Base-by-base conservation (phyloP, 352 stramenopile genomes). In the Blastocystis sp. region DNA sequence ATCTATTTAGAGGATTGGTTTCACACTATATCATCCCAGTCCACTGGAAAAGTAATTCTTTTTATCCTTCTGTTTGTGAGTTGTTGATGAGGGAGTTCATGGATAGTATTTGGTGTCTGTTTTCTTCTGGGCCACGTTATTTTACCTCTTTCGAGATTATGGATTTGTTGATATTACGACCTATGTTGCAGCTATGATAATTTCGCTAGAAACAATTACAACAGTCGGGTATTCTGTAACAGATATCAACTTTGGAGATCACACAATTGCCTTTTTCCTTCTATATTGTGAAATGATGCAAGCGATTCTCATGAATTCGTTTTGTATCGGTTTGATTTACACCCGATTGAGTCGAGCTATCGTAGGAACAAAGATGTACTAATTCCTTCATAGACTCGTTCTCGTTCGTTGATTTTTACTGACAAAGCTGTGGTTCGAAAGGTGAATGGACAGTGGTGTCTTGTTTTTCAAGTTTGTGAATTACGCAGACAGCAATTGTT, bases 391-490 rank as follows among this genome's bases (percentile, higher is more conserved):
- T 37, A 88, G 77, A 88, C 77, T 19, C 58, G 77, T 9, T 59
- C 48, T 27, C 58, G 62, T 22, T 77, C 77, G 0, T 93, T 96
- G 90, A 94, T 96, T 90, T 96, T 96, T 64, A 93, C 93, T 1
- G 93, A 95, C 40, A 92, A 91, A 19, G 94, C 93, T 1, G 92
- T 96, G 37, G 95, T 96, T 90, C 94, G 94, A 37, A 93, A 93
- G 81, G 96, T 96, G 80, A 92, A 94, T 13, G 94, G 94, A 1
- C 91, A 95, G 58, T 96, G 93, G 87, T 96, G 95, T 92, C 93
- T 96, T 64, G 95, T 96, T 93, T 94, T 96, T 80, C 94, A 96
- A 73, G 93, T 95, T 0, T 96, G 94, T 68, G 94, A 96, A 88
- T 91, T 93, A 51, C 93, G 94, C 42, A 95, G 95, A 77, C 93